phyloP scores from a whole-genome alignment of 768 basidiomycete species.

The Rhizopogon rudus region DNA sequence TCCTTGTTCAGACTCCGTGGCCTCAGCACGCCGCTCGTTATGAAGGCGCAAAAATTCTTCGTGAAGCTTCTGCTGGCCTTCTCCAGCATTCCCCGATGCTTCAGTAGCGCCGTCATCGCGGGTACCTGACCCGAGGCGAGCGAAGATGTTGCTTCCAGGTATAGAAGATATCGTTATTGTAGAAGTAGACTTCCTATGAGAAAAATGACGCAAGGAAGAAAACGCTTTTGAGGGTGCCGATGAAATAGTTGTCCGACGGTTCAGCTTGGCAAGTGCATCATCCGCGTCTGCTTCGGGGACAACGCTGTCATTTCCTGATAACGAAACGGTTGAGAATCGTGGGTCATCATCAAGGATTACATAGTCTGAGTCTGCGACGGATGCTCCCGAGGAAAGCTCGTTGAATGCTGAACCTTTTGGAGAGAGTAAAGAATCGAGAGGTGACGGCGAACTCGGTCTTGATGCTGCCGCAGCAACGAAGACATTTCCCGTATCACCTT shows the following conservation, averaged over 20 bases:
- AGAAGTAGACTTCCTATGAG: slow-evolving; percentile 64
- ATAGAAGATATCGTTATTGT: slow-evolving; percentile 43
- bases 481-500: slow-evolving; percentile 9
- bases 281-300: slow-evolving; percentile 12
- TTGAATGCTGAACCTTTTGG: slow-evolving; percentile 33
- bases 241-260: slow-evolving; percentile 27
- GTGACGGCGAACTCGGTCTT: slow-evolving; percentile 13
- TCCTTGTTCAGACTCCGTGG: slow-evolving; percentile 33
- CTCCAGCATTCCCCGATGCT: slow-evolving; percentile 44
- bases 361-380: slow-evolving; percentile 55
- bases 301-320: slow-evolving; percentile 16
- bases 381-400: slow-evolving; percentile 30
- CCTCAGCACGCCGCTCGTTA: slow-evolving; percentile 42
- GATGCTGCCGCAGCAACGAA: slow-evolving; percentile 4
- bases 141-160: slow-evolving; percentile 43
- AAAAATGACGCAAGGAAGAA: slow-evolving; percentile 19
- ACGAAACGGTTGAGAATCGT: slow-evolving; percentile 48
- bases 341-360: slow-evolving; percentile 40
- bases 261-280: slow-evolving; percentile 15
- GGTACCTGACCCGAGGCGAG: slow-evolving; percentile 42
- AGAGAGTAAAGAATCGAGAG: slow-evolving; percentile 47
- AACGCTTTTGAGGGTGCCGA: slow-evolving; percentile 15
- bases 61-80: slow-evolving; percentile 67
- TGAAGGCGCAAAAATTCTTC: slow-evolving; percentile 72
- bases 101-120: slow-evolving; percentile 35